phyloP scores from a whole-genome alignment of 495 filamentous ascomycete genomes.

The Viridothelium virens region DNA sequence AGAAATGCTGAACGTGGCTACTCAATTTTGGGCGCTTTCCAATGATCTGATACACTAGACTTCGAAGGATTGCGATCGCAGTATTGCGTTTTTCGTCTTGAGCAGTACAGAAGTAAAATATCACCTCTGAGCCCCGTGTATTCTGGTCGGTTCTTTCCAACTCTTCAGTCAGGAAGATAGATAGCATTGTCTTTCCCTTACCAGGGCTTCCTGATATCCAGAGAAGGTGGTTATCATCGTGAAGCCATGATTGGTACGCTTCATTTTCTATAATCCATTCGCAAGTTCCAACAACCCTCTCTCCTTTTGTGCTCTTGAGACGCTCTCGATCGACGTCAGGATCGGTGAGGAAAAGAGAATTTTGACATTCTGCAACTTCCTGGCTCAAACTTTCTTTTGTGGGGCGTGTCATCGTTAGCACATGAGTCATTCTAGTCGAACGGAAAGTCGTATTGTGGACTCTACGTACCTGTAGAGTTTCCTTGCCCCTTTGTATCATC shows the following conservation, averaged over 20 bases:
- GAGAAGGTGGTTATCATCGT: slow-evolving; percentile 29
- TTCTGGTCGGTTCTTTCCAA: slow-evolving; percentile 28
- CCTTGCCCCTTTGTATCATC: too few relatives aligned
- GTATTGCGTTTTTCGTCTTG: slow-evolving; percentile 42
- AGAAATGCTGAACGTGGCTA: slow-evolving; percentile 23
- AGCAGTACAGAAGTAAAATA: slow-evolving; percentile 43
- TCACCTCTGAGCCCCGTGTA: slow-evolving; percentile 20
- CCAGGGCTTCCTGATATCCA: slow-evolving; percentile 45
- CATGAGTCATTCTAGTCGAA: too few relatives aligned
- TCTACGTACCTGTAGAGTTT: too few relatives aligned
- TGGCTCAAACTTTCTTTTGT: neutral
- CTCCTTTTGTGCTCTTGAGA: slow-evolving; percentile 16
- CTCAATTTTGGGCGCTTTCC: slow-evolving; percentile 24
- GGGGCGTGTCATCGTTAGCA: too few relatives aligned
- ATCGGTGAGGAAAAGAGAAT: slow-evolving; percentile 16
- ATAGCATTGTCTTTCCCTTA: slow-evolving; percentile 46
- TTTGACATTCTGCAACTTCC: neutral
- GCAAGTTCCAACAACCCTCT: slow-evolving; percentile 38
- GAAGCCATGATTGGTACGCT: slow-evolving; percentile 39
- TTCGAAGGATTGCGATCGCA: slow-evolving; percentile 37
- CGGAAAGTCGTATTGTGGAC: too few relatives aligned
- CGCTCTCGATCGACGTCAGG: slow-evolving; percentile 13
- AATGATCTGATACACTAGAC: slow-evolving; percentile 36
- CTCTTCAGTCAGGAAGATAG: slow-evolving; percentile 40
- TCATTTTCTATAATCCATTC: slow-evolving; percentile 41